Conservation (phyloP, 768 basidiomycete species). For the Xerocomellus dryophilus region DNA sequence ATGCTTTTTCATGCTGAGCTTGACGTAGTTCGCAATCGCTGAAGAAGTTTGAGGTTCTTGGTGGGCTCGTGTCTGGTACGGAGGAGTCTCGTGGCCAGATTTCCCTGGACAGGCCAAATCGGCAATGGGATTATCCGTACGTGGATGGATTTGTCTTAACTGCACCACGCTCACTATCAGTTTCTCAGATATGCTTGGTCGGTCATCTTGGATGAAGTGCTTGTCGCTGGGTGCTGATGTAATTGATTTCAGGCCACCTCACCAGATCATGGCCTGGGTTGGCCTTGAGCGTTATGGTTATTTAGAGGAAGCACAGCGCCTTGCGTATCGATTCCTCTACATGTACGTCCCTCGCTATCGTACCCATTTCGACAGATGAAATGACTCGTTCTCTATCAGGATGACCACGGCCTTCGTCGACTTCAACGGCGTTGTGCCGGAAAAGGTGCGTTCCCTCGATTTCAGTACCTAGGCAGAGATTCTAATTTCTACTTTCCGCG, state of each 20-base stretch:
- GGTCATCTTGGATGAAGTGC: conserved; percentile 8
- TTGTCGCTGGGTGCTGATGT: conserved; percentile 9
- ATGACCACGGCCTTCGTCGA: conserved; percentile 94
- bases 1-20: conserved; percentile 16
- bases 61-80: conserved; percentile 93
- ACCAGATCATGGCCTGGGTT: conserved; percentile 99
- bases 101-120: conserved; percentile 92
- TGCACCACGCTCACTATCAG: conserved; percentile 3
- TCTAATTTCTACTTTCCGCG: background rate
- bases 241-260: conserved; percentile 68
- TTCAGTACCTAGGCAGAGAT: background rate
- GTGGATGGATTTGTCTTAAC: conserved; percentile 33
- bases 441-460: conserved; percentile 58
- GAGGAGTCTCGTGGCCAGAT: conserved; percentile 96
- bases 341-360: conserved; percentile 78
- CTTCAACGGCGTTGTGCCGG: conserved; percentile 97
- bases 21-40: conserved; percentile 69
- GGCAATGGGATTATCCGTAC: conserved; percentile 97
- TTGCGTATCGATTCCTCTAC: conserved; percentile 97
- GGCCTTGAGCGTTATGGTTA: conserved; percentile 96
- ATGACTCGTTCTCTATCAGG: conserved; percentile 39
- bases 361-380: background rate
- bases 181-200: conserved; percentile 64
- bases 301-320: conserved; percentile 85
- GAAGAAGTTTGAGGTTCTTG: conserved; percentile 94